phyloP scores from a whole-genome alignment of 495 filamentous ascomycete species.

The Talaromyces trachyspermus region DNA sequence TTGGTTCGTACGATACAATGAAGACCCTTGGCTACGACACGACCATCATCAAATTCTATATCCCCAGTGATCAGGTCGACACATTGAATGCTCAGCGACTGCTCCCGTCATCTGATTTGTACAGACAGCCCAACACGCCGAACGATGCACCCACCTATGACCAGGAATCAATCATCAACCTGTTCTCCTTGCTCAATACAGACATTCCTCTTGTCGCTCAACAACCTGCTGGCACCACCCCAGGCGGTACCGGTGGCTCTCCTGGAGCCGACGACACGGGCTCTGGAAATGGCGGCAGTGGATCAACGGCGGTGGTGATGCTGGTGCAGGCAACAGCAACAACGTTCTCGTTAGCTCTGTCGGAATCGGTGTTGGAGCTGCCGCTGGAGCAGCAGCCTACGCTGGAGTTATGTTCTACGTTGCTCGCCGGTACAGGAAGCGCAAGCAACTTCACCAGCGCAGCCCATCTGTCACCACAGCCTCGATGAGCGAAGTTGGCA shows the following conservation, averaged over 20 bases:
- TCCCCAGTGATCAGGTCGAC: constrained; percentile 59
- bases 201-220: constrained; percentile 63
- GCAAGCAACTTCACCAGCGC: constrained; percentile 71
- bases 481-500: constrained; percentile 40
- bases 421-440: constrained; percentile 86
- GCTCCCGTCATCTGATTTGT: constrained; percentile 62
- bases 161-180: constrained; percentile 43
- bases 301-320: constrained; percentile 29
- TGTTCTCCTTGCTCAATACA: constrained; percentile 79
- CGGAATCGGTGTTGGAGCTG: constrained; percentile 71
- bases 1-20: constrained; percentile 73
- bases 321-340: constrained; percentile 43
- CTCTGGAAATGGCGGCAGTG: constrained; percentile 12
- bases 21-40: constrained; percentile 67
- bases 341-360: constrained; percentile 69
- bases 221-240: constrained; percentile 21
- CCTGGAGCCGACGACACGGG: constrained; percentile 10
- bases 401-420: constrained; percentile 98
- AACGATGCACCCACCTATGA: constrained; percentile 18
- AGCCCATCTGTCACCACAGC: constrained; percentile 50
- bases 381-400: constrained; percentile 79
- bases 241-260: constrained; percentile 13
- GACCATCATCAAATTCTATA: constrained; percentile 68
- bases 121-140: constrained; percentile 47
- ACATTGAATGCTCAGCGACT: constrained; percentile 56